Evolutionary conservation across 768 basidiomycete genomes (phyloP).

Genomic region (Lyophyllum semitale): DNA sequence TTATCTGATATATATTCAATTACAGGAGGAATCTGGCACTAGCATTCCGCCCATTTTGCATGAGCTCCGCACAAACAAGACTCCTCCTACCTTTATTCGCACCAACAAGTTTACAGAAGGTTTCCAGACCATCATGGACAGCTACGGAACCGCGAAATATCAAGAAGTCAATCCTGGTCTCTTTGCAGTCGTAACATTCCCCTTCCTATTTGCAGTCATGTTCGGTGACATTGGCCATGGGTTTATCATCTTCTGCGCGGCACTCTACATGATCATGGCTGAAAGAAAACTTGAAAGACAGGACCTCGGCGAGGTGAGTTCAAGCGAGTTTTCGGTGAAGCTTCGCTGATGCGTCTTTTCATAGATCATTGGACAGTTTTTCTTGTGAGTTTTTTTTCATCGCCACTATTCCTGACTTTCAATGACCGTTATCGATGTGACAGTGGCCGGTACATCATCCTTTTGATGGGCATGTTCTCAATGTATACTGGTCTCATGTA

Average conservation of each 20-base stretch:
- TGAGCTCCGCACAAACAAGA: conserved; percentile 86
- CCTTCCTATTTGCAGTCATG: conserved; percentile 99
- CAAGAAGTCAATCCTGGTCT: conserved; percentile 97
- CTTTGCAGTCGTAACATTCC: conserved; percentile 91
- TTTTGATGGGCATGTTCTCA: conserved; percentile 97
- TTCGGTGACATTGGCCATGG: conserved; percentile 99
- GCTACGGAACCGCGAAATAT: conserved; percentile 92
- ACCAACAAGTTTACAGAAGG: conserved; percentile 96
- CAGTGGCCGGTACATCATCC: conserved; percentile 97
- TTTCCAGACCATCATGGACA: conserved; percentile 98
- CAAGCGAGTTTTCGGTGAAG: not conserved
- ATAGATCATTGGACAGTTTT: conserved; percentile 86
- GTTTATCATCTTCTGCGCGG: conserved; percentile 74
- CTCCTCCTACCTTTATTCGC: conserved; percentile 92
- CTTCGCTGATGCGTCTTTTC: conserved; percentile 1
- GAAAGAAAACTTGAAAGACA: conserved; percentile 78
- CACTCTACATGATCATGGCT: conserved; percentile 81
- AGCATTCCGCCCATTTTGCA: conserved; percentile 90
- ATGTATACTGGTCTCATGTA: conserved; percentile 97
- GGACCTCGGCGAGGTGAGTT: conserved; percentile 72
- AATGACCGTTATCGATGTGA: conserved; percentile 19
- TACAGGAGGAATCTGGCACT: conserved; percentile 86
- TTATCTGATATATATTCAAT: conserved; percentile 21
- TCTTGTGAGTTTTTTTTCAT: conserved; percentile 67
- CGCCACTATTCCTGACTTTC: conserved; percentile 1